Evolutionary conservation across 2,329 filamentous ascomycete genomes (phyloP).

Genomic region (Alternaria triticina): DNA sequence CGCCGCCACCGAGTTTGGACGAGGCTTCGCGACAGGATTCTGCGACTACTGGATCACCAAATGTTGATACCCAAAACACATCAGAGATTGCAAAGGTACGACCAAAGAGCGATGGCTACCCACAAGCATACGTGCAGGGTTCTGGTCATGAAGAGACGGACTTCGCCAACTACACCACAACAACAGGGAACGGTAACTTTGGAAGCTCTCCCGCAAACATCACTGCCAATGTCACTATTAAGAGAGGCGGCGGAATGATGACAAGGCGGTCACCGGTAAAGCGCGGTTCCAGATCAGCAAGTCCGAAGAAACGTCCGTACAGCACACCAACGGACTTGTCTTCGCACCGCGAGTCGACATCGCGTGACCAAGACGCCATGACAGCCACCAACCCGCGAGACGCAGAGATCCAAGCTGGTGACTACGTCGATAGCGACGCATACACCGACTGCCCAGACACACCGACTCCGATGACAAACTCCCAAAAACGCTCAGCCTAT

Average conservation of each 20-base stretch:
- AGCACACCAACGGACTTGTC: not conserved
- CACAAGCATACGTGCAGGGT: not conserved
- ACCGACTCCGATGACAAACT: conserved; percentile 25
- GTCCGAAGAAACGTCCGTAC: conserved; percentile 5
- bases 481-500: conserved; percentile 23
- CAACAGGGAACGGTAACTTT: not conserved
- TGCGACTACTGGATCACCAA: conserved; percentile 3
- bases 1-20: conserved; percentile 23
- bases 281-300: not conserved
- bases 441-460: conserved; percentile 21
- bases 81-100: not conserved
- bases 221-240: not conserved
- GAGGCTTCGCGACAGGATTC: conserved; percentile 10
- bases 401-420: not conserved
- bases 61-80: not conserved
- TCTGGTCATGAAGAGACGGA: not conserved
- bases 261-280: conserved; percentile 11
- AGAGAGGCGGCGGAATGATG: not conserved
- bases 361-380: not conserved
- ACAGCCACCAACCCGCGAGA: not conserved
- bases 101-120: not conserved
- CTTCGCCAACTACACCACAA: not conserved
- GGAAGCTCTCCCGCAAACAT: not conserved
- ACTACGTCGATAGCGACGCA: not conserved
- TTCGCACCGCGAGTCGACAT: not conserved